Base-by-base conservation (phyloP, 2,329 filamentous ascomycete genomes). In the Ambrosiella xylebori region DNA sequence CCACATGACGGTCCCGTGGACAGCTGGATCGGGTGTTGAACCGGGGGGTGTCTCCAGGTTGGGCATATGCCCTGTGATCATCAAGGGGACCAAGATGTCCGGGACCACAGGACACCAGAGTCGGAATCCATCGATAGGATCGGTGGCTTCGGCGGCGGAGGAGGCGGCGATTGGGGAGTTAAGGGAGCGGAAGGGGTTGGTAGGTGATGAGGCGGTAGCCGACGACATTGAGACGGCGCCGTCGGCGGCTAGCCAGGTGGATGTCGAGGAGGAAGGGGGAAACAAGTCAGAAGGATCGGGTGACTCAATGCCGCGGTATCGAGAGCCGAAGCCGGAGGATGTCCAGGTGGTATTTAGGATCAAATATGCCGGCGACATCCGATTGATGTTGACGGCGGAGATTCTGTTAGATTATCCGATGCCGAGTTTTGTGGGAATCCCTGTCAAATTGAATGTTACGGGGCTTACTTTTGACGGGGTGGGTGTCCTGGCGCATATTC, bases 361-460 rank as follows among this genome's bases (percentile, higher is more conserved):
- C 61, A 83, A 82, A 58, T 98, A 98, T 70, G 80, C 84, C 1
- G 93, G 93, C 38, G 86, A 96, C 66, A 78, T 98, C 60, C 83
- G 84, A 63, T 78, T 98, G 59, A 88, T 89, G 61, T 76, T 98
- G 54, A 97, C 93, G 27, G 90, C 93, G 0, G 90, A 97, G 70
- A 95, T 98, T 47, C 75, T 97, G 38, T 82, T 98, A 39, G 93
- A 98, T 70, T 98, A 98, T 68, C 93, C 93, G 0, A 97, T 97
- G 88, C 90, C 90, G 45, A 95, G 88, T 72, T 98, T 98, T 66
- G 91, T 97, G 1, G 89, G 90, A 11, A 91, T 98, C 61, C 93
- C 93, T 1, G 78, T 98, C 52, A 91, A 93, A 69, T 76, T 98
- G 35, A 95, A 91, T 68, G 94, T 98, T 64, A 97, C 93, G 0